phyloP scores from a whole-genome alignment of 345 rosid species.

The Gossypium stocksii region DNA sequence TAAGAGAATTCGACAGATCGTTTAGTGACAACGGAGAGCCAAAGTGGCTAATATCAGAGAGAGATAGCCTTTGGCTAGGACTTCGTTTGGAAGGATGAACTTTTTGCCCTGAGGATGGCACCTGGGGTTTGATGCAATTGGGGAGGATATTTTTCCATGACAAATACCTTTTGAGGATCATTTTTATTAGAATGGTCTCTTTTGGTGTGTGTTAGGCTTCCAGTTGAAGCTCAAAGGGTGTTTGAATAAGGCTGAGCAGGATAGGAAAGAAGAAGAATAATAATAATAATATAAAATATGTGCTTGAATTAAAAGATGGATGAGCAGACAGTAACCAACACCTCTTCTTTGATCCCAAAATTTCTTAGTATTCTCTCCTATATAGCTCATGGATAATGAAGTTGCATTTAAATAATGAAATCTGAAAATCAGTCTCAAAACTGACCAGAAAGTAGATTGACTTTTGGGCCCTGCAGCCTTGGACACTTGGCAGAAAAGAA shows the following conservation, averaged over 20 bases:
- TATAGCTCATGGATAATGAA: background rate
- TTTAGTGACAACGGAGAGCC: slow-evolving; percentile 31
- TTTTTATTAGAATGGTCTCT: background rate
- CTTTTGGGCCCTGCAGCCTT: slow-evolving; percentile 2
- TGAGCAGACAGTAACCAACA: background rate
- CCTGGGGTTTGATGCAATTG: slow-evolving; percentile 7
- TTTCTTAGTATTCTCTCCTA: background rate
- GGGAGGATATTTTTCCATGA: slow-evolving; percentile 10
- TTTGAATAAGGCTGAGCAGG: slow-evolving; percentile 10
- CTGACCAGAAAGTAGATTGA: slow-evolving; percentile 10
- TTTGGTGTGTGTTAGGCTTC: background rate
- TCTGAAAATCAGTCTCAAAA: background rate
- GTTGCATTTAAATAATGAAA: slow-evolving; percentile 1
- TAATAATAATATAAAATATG: background rate
- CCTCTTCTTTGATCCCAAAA: background rate
- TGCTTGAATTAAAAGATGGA: background rate
- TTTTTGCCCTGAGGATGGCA: background rate
- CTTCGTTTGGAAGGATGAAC: slow-evolving; percentile 13
- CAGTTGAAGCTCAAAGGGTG: background rate
- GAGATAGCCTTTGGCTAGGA: slow-evolving; percentile 35
- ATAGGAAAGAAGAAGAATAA: background rate
- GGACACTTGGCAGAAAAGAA: background rate
- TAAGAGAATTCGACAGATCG: slow-evolving; percentile 37
- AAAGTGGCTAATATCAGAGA: slow-evolving; percentile 45
- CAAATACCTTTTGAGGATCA: slow-evolving; percentile 1